Evolutionary conservation across 805 yeast genomes (phyloP), one percentile per base, ranked within the genome.

Genomic region (Starmera pachycereana): DNA sequence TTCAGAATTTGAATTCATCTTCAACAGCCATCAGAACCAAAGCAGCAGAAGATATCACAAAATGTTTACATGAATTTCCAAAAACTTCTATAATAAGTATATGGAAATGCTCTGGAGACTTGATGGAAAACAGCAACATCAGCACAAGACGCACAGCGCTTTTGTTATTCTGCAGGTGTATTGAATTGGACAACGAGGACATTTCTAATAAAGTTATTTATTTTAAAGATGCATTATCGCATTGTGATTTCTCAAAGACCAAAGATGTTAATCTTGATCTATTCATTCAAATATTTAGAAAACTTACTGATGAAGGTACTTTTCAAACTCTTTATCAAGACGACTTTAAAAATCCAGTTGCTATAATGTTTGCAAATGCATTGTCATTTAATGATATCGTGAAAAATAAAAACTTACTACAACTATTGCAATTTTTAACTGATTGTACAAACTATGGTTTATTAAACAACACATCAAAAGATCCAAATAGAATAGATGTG

Each of bases 71-170:
- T 18, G 71, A 68, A 37, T 69, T 68, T 37, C 63, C 78, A 4
- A 68, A 77, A 3, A 66, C 79, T 0, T 71, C 81, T 3, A 67
- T 84, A 4, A 78, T 85, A 0, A 88, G 82, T 45, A 66, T 85
- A 2, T 86, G 96, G 96, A 76, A 79, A 54, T 60, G 77, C 38
- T 79, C 81, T 0, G 63, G 72, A 43, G 74, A 69, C 38, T 58
- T 80, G 54, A 66, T 83, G 38, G 62, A 62, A 7, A 53, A 56
- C 3, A 54, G 51, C 29, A 56, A 54, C n/a, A 51, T 49, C 16
- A 41, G 55, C 1, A 63, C 59, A 13, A 56, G 80, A 25, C 58
- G 69, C 29, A 69, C 72, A 1, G 78, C 79, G 0, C 56, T 84
- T 29, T 56, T 65, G 13, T 61, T 87, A 19, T 56, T 84, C 51